Conservation (phyloP, 176 grass and related monocot species). For the Oryza australiensis region DNA sequence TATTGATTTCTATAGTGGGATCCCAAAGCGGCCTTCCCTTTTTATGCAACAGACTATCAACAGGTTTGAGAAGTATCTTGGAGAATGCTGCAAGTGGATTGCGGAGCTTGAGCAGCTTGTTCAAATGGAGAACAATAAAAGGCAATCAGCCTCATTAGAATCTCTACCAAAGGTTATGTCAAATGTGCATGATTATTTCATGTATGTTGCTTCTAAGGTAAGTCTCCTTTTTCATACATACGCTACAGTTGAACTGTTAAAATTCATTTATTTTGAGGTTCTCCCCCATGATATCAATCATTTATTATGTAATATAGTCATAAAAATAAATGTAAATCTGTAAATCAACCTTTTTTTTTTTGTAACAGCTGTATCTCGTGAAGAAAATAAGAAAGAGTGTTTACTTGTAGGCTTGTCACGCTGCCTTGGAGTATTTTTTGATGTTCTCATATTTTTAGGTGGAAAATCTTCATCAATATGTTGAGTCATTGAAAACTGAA, state of each 20-base stretch:
- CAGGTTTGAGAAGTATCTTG: conserved; percentile 82
- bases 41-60: conserved; percentile 76
- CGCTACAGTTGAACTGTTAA: neutral
- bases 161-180: conserved; percentile 90
- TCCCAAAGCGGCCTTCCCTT: conserved; percentile 81
- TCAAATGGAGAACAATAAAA: conserved; percentile 75
- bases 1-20: conserved; percentile 88
- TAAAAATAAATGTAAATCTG: conserved; percentile 1
- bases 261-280: neutral
- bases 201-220: conserved; percentile 96
- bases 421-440: conserved; percentile 7
- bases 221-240: neutral
- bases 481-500: conserved; percentile 77
- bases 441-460: conserved; percentile 57
- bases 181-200: conserved; percentile 96
- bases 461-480: conserved; percentile 94
- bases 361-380: neutral
- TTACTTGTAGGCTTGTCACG: neutral
- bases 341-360: neutral
- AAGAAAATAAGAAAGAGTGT: neutral
- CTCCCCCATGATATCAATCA: neutral
- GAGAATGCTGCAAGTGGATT: conserved; percentile 88
- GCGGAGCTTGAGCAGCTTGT: conserved; percentile 82
- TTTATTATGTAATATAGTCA: neutral
- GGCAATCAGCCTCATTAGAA: conserved; percentile 64